Base-by-base conservation (phyloP, 306 rosid species). In the Leucaena leucocephala region DNA sequence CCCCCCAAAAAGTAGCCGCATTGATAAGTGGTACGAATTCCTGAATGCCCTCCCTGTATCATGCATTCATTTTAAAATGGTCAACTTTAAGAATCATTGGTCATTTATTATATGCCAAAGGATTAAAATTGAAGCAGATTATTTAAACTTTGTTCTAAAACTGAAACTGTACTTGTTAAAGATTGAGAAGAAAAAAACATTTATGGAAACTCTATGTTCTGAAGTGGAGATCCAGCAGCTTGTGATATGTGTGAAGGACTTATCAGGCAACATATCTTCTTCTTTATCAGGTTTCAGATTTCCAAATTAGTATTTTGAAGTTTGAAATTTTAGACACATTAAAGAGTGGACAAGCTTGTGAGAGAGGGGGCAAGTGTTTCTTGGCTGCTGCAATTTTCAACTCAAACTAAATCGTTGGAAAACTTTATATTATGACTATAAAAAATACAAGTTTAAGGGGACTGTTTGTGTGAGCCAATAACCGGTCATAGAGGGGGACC, bases 311-410 rank as follows among this genome's bases (percentile, higher is more conserved):
- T 36, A 7, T 64, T 63, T 63, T 39, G 8, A 63, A 64, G n/a
- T 27, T 27, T 40, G 52, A 34, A 57, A 7, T 19, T 55, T 7
- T 55, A 3, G 33, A 19, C 61, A n/a, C 7, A 19, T n/a, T 2
- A 55, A 19, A 2, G 6, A 55, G 12, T 7, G 33, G 61, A 19
- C 62, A 55, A 19, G 57, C 79, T 76, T 43, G 68, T 34, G 70
- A 59, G 68, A 74, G 75, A 74, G 59, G 36, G 14, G 19, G 62
- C 86, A 74, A 72, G 66, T 58, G 44, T 38, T 48, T 65, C 52
- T 65, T 54, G 76, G 76, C 66, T 34, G 50, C 79, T 72, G 72
- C 72, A 67, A 27, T 66, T 77, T 46, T 55, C 72, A 45, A 39
- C 45, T 43, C 72, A 43, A 55, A 44, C 68, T 39, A 40, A 36